phyloP scores from a whole-genome alignment of 106 monocot species.

The Acorus gramineus region DNA sequence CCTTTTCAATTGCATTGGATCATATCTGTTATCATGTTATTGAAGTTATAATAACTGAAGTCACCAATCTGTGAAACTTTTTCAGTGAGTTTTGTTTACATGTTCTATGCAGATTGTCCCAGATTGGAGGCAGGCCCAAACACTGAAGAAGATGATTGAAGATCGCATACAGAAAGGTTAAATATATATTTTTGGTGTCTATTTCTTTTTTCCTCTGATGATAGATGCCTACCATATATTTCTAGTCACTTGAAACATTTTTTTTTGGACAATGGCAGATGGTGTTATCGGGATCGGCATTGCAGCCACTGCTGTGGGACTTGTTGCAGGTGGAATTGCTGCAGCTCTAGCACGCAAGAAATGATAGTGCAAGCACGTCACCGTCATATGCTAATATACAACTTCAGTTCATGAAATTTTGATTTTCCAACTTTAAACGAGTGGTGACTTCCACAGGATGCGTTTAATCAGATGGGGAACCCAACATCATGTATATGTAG shows the following conservation, averaged over 20 bases:
- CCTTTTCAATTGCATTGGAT: no score
- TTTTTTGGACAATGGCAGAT: constrained; percentile 23
- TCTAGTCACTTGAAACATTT: background rate
- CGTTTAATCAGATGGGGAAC: no score
- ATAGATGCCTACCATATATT: background rate
- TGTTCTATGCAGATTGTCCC: constrained; percentile 45
- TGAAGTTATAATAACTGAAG: no score
- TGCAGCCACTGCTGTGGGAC: constrained; percentile 58
- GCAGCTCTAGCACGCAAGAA: constrained; percentile 49
- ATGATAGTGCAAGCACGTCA: constrained; percentile 12
- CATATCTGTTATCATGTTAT: background rate
- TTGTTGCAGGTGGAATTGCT: constrained; percentile 59
- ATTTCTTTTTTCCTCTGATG: constrained; percentile 1
- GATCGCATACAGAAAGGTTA: constrained; percentile 73
- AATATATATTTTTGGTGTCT: background rate
- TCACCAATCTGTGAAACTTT: no score
- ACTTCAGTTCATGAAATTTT: no score
- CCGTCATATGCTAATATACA: no score
- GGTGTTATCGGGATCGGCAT: constrained; percentile 78
- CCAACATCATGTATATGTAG: no score
- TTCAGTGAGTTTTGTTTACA: no score
- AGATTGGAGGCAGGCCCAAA: constrained; percentile 75
- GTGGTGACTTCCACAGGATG: no score
- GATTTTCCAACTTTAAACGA: no score
- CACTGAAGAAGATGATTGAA: constrained; percentile 65